These are phyloP conservation scores for Aspergillaceae sp. DNA, from an alignment of 2,329 filamentous ascomycete genomes.

Conservation along the genomic window DNA sequence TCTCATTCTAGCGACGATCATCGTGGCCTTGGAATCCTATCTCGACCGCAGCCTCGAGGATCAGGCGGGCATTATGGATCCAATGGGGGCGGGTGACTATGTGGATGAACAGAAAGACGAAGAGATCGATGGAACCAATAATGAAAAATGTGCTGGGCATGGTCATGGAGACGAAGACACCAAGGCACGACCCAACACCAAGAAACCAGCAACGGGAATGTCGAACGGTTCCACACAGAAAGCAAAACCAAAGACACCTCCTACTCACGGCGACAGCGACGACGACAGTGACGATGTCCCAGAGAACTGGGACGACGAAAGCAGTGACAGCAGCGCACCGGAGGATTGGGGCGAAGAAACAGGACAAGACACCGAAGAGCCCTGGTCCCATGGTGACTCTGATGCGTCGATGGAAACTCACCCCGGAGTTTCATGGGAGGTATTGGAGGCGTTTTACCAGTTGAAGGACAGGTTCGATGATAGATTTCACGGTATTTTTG, in stretches of 20 bases:
- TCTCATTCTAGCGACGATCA: conserved; percentile 35
- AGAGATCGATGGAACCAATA: background rate
- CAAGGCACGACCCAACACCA: background rate
- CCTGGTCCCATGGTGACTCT: background rate
- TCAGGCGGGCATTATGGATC: background rate
- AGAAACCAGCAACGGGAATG: background rate
- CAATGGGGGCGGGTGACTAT: background rate
- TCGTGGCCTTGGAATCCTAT: conserved; percentile 24
- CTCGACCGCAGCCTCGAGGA: conserved; percentile 14
- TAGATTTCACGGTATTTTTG: background rate
- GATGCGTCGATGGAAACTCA: background rate
- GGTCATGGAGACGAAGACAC: background rate
- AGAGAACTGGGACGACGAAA: background rate
- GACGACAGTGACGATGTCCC: background rate
- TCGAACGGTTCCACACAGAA: background rate
- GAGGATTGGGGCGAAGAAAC: background rate
- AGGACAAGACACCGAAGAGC: too few relatives aligned
- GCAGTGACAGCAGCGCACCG: background rate
- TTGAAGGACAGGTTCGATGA: background rate
- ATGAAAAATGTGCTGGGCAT: background rate
- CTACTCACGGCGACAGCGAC: background rate
- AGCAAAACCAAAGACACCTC: background rate
- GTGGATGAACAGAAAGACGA: background rate
- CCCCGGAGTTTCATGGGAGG: background rate
- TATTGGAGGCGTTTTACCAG: background rate